Base-by-base conservation (phyloP, 768 basidiomycete genomes). In the Rhodotorula taiwanensis region DNA sequence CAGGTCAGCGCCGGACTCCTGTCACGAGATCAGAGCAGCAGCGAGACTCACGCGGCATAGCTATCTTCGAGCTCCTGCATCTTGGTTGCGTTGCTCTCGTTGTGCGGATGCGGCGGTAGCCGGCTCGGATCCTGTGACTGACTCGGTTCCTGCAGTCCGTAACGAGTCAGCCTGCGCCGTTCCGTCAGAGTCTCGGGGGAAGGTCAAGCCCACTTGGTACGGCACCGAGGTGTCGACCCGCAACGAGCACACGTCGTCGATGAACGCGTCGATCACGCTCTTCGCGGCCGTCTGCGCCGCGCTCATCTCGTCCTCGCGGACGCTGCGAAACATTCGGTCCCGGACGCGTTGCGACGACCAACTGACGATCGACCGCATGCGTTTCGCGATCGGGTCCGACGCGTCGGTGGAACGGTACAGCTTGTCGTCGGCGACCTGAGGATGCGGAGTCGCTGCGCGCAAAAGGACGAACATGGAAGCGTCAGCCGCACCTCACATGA, bases 321-420 rank as follows among this genome's bases (percentile, higher is more conserved):
- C 6, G 36, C 6, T 14, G 18, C 25, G 39, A 21, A 53, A 33
- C 15, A 48, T 47, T n/a, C 39, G 43, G 11, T 58, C 62, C 36
- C 62, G 56, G 16, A 47, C 47, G 8, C 66, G 61, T 30, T 68
- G 66, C 27, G 66, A 47, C 30, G 66, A 43, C 66, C 66, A 68
- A 15, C 58, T 60, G n/a, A 68, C 23, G 58, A 68, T 49, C 39
- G 36, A 44, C n/a, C 66, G 54, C 11, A 62, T 27, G 5, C 62
- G 58, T 8, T 52, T 33, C 14, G 66, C 66, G 51, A 64, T 28
- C 11, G 66, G 66, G 15, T 59, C 51, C 36, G 33, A 15, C 4
- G 58, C 61, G 39, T 63, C 61, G 6, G 66, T 68, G 31, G 66
- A 68, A 34, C 61, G 58, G 42, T 62, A 68, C 20, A 68, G 66